Percentiles rank a stretch among this genome's conserved stretches.
Evolutionary conservation across 805 yeast genomes (phyloP).

Genomic region (Saturnispora quitensis): DNA sequence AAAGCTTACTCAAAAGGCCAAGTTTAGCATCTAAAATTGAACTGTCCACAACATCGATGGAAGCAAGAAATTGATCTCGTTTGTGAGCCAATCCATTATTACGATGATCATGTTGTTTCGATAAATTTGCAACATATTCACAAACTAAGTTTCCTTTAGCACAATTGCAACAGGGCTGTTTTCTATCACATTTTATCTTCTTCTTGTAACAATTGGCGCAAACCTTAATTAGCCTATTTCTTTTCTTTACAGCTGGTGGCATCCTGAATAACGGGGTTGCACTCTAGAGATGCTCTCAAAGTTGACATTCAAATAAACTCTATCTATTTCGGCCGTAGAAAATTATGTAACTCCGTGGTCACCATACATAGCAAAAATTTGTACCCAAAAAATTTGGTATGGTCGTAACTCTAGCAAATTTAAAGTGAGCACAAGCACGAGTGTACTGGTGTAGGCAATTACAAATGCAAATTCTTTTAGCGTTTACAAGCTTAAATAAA

Average conservation of each 20-base stretch:
- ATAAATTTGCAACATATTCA: not conserved
- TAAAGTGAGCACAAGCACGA: too few relatives aligned
- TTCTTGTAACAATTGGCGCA: constrained; percentile 10
- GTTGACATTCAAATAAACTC: not conserved
- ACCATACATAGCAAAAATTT: too few relatives aligned
- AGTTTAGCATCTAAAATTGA: not conserved
- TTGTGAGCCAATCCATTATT: not conserved
- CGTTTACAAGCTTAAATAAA: too few relatives aligned
- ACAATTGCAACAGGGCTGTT: constrained; percentile 10
- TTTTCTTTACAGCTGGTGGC: not conserved
- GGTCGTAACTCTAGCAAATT: too few relatives aligned
- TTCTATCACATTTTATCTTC: constrained; percentile 12
- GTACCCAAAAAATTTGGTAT: too few relatives aligned
- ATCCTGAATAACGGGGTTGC: not conserved
- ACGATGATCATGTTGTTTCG: not conserved
- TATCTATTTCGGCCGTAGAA: not conserved
- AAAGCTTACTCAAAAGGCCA: not conserved
- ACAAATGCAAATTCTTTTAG: too few relatives aligned
- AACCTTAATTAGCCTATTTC: constrained; percentile 8
- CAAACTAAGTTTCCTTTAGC: not conserved
- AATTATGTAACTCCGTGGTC: not conserved
- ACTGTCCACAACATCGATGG: not conserved
- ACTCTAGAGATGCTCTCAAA: too few relatives aligned
- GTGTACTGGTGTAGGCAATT: too few relatives aligned
- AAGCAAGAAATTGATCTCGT: not conserved